Conservation (phyloP, 2,329 filamentous ascomycete species). For the Aureobasidium sp. region DNA sequence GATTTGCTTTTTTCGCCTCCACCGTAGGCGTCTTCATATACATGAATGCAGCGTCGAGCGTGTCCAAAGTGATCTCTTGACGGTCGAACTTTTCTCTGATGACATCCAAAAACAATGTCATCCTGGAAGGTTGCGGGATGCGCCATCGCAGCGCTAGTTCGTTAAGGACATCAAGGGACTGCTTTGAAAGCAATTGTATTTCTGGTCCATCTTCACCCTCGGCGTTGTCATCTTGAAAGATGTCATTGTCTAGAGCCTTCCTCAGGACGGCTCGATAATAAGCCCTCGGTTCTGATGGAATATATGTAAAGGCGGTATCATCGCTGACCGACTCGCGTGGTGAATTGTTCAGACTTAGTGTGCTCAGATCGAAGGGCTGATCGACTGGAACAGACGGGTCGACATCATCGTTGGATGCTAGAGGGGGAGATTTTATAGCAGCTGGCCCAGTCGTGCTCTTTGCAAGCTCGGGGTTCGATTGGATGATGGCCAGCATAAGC, state of each 20-base stretch:
- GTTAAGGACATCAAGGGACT: conserved; percentile 73
- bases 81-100: conserved; percentile 78
- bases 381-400: conserved; percentile 54
- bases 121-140: conserved; percentile 71
- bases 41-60: conserved; percentile 75
- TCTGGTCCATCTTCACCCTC: conserved; percentile 44
- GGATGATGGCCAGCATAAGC: conserved; percentile 87
- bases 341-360: conserved; percentile 53
- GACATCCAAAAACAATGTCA: conserved; percentile 78
- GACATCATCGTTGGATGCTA: conserved; percentile 34
- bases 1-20: conserved; percentile 51
- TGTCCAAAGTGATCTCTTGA: conserved; percentile 72
- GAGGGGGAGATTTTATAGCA: conserved; percentile 51
- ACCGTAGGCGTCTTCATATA: conserved; percentile 64
- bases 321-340: conserved; percentile 34
- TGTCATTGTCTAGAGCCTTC: conserved; percentile 61
- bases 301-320: conserved; percentile 74
- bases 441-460: conserved; percentile 60
- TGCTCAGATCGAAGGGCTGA: conserved; percentile 52
- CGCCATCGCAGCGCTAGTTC: conserved; percentile 87
- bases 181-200: conserved; percentile 59
- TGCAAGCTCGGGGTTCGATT: conserved; percentile 75
- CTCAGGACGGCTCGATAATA: conserved; percentile 79
- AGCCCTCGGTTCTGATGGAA: conserved; percentile 73
- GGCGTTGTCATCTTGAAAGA: conserved; percentile 46